Conservation (phyloP, 768 basidiomycete genomes). For the Russula griseocarnosa region DNA sequence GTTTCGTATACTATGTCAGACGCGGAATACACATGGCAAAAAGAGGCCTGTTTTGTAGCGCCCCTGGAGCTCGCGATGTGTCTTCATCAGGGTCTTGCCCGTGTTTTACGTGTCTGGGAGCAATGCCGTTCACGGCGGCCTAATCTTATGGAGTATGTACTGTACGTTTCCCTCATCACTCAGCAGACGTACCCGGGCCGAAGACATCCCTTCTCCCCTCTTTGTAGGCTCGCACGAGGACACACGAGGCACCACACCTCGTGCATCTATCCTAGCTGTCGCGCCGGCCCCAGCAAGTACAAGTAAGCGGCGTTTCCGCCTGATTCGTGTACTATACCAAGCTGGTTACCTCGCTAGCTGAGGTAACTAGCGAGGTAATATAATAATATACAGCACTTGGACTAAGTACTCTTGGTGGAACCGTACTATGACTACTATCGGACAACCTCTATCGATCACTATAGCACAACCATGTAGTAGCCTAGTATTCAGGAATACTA, state of each 20-base stretch:
- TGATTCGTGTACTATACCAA: too few species aligned
- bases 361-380: too few species aligned
- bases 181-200: constrained; percentile 2
- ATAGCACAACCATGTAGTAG: too few species aligned
- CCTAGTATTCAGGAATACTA: too few species aligned
- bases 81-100: constrained; percentile 79
- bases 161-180: too few species aligned
- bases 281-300: constrained; percentile 31
- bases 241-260: too few species aligned
- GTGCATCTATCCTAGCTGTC: constrained; percentile 33
- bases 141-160: constrained; percentile 61
- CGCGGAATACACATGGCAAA: constrained; percentile 59
- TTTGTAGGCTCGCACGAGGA: background rate
- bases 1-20: constrained; percentile 31
- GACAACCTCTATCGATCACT: too few species aligned
- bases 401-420: too few species aligned
- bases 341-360: too few species aligned
- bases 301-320: constrained; percentile 54
- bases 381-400: too few species aligned
- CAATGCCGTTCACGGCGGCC: constrained; percentile 69
- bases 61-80: constrained; percentile 89
- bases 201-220: constrained; percentile 8
- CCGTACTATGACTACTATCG: too few species aligned
- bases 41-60: constrained; percentile 79
- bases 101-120: constrained; percentile 56